Conservation (phyloP, 352 stramenopile genomes). For the Thraustochytrium sp. region DNA sequence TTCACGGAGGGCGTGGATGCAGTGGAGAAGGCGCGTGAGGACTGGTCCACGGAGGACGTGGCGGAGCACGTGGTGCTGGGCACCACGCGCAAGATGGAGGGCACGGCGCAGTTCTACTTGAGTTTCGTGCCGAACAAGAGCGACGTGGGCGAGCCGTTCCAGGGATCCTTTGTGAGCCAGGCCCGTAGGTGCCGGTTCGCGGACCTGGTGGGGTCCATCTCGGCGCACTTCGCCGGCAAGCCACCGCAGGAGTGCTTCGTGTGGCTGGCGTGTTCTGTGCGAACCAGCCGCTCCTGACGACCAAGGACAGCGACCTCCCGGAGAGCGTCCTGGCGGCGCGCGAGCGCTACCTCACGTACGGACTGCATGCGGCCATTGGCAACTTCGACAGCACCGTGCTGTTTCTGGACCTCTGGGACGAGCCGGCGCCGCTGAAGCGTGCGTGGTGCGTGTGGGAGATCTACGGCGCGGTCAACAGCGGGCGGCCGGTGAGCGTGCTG, state of each 20-base stretch:
- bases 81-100: background rate
- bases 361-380: background rate
- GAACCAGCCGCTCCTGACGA: constrained; percentile 22
- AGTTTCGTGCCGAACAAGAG: background rate
- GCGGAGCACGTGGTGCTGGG: background rate
- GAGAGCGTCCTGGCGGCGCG: background rate
- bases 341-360: background rate
- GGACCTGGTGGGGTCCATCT: background rate
- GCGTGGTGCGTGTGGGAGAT: constrained; percentile 44
- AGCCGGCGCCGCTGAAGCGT: background rate
- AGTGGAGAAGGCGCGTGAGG: background rate
- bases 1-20: background rate
- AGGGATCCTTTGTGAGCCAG: constrained; percentile 34
- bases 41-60: constrained; percentile 33
- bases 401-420: background rate
- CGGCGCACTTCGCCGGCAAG: background rate
- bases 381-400: background rate
- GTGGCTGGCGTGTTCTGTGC: constrained; percentile 34
- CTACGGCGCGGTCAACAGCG: background rate
- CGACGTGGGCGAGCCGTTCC: background rate
- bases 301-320: background rate
- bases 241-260: background rate
- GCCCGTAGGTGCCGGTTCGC: background rate
- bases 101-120: background rate
- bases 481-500: background rate